A percentile compares a stretch with the other conserved stretches of the same genome.
Conservation (phyloP, 2,329 filamentous ascomycete species). For the Lecanicillium sp. region DNA sequence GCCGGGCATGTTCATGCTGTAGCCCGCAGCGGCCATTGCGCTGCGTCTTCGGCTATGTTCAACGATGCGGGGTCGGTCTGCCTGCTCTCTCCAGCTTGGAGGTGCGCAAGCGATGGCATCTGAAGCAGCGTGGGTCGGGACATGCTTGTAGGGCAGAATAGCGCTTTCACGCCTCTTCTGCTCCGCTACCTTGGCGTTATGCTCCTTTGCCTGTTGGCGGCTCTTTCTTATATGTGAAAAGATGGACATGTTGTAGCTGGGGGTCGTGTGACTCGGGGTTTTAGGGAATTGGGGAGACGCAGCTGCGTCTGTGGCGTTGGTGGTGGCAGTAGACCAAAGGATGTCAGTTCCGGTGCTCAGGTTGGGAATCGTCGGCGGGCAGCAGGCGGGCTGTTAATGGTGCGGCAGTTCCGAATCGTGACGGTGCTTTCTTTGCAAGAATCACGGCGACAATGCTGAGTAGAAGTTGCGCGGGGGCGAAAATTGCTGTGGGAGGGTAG, state of each 20-base stretch:
- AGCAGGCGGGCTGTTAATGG: no score
- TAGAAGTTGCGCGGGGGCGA: no score
- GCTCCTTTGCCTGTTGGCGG: slow-evolving; percentile 48
- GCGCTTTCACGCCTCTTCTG: slow-evolving; percentile 34
- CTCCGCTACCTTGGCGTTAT: slow-evolving; percentile 39
- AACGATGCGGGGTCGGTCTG: slow-evolving; percentile 38
- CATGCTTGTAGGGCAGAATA: slow-evolving; percentile 45
- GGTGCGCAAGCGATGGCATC: slow-evolving; percentile 51
- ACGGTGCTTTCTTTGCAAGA: no score
- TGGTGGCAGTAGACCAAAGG: no score
- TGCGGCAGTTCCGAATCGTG: no score
- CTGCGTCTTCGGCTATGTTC: slow-evolving; percentile 43
- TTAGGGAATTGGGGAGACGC: not conserved
- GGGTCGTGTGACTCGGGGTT: not conserved
- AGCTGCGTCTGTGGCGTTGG: no score
- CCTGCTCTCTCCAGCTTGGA: slow-evolving; percentile 36
- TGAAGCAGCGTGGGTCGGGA: slow-evolving; percentile 53
- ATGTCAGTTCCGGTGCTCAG: no score
- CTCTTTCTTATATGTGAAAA: slow-evolving; percentile 46
- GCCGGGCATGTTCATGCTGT: slow-evolving; percentile 29
- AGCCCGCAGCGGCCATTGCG: slow-evolving; percentile 34
- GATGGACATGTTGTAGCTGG: slow-evolving; percentile 41
- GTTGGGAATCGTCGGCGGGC: no score
- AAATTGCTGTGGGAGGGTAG: no score
- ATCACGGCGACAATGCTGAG: no score